These are phyloP conservation scores for Microthlaspi erraticum DNA, from an alignment of 345 rosid genomes.

Conservation along the genomic window DNA sequence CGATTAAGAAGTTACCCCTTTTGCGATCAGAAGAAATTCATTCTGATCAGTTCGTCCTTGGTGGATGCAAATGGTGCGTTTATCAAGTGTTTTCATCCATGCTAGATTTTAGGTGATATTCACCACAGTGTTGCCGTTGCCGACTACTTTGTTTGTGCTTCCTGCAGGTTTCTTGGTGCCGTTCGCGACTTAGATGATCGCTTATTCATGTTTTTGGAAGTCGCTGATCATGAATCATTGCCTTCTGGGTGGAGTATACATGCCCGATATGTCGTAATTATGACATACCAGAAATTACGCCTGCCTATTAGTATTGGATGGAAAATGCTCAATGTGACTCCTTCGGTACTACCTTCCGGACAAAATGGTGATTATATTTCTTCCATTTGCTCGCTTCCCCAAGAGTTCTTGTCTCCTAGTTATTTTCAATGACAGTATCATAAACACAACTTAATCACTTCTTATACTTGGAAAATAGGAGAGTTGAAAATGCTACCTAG, in stretches of 20 bases:
- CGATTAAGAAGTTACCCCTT: background rate
- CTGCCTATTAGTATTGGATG: too few species aligned
- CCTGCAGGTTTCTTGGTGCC: slow-evolving; percentile 61
- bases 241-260: slow-evolving; percentile 82
- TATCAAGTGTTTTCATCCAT: background rate
- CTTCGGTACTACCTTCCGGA: too few species aligned
- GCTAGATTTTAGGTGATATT: background rate
- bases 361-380: slow-evolving; percentile 2
- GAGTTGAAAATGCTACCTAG: background rate
- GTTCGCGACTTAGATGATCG: slow-evolving; percentile 66
- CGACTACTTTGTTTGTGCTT: background rate
- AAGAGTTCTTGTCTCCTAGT: background rate
- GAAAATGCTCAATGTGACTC: too few species aligned
- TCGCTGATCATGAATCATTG: slow-evolving; percentile 60
- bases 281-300: slow-evolving; percentile 64
- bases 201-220: slow-evolving; percentile 73
- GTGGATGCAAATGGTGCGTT: slow-evolving; percentile 6
- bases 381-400: background rate
- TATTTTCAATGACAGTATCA: background rate
- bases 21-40: background rate
- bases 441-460: background rate
- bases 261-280: slow-evolving; percentile 60
- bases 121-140: background rate
- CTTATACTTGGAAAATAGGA: too few species aligned
- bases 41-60: background rate